These are phyloP conservation scores for Candida maltosa DNA, from an alignment of 805 yeast species.

Conservation along the genomic window DNA sequence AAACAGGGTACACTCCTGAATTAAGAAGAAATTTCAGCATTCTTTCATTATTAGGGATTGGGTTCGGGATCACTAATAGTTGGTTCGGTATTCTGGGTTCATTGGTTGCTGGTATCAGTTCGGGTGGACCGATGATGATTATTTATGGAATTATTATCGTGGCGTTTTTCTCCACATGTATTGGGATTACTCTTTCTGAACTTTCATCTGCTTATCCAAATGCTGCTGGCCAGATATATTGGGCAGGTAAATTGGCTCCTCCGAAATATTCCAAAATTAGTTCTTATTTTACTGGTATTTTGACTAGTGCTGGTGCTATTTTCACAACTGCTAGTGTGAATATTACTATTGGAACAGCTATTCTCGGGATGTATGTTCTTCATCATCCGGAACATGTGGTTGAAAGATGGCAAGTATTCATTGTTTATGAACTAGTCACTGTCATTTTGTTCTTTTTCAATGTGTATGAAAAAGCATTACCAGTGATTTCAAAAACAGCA, in stretches of 20 bases:
- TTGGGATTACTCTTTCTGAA: constrained; percentile 53
- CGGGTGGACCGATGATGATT: constrained; percentile 59
- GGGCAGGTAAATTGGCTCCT: constrained; percentile 57
- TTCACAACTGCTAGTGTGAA: too few species aligned
- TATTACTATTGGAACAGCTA: constrained; percentile 48
- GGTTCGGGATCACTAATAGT: constrained; percentile 58
- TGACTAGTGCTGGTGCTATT: too few species aligned
- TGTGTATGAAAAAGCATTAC: constrained; percentile 50
- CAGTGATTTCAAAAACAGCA: constrained; percentile 47
- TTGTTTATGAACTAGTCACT: constrained; percentile 44
- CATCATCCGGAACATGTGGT: too few species aligned
- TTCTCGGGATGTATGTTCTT: constrained; percentile 51
- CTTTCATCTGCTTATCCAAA: constrained; percentile 51
- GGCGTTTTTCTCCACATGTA: constrained; percentile 44
- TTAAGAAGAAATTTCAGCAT: constrained; percentile 31
- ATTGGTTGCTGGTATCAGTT: constrained; percentile 49
- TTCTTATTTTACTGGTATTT: constrained; percentile 61
- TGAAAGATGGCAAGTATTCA: constrained; percentile 54
- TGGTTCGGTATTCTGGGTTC: constrained; percentile 63
- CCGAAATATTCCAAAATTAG: constrained; percentile 43
- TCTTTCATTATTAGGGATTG: constrained; percentile 52
- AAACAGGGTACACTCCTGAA: constrained; percentile 30
- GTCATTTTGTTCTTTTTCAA: too few species aligned
- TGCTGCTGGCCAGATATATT: constrained; percentile 59
- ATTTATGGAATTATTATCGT: constrained; percentile 55